Percentiles rank a stretch among this genome's conserved stretches.
Evolutionary conservation across 2,329 filamentous ascomycete genomes (phyloP).

Genomic region (Myriosclerotinia scirpicola): DNA sequence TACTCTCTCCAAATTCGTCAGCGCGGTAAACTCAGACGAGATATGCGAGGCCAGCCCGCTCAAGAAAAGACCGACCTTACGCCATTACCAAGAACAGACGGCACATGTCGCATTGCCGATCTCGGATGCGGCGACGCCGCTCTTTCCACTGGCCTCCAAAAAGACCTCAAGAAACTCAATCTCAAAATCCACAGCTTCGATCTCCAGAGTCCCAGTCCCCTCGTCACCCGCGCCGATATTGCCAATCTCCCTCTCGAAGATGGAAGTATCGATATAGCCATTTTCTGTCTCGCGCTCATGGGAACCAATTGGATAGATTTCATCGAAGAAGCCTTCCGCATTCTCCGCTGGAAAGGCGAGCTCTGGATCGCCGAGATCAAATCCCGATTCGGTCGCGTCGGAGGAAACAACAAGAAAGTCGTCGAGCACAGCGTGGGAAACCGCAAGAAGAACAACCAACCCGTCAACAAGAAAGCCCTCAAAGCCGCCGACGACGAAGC

Average conservation of each 20-base stretch:
- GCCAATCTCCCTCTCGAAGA: conserved; percentile 75
- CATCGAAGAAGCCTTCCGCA: conserved; percentile 89
- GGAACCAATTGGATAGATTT: conserved; percentile 98
- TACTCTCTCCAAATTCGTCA: conserved; percentile 72
- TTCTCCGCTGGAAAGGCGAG: conserved; percentile 91
- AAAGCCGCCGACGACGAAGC: conserved; percentile 48
- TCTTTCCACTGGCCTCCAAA: conserved; percentile 68
- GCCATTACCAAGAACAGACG: conserved; percentile 67
- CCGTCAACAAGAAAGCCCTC: conserved; percentile 47
- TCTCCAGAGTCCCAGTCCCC: conserved; percentile 71
- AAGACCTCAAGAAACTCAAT: conserved; percentile 63
- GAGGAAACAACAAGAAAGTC: conserved; percentile 48
- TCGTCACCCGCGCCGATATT: conserved; percentile 88
- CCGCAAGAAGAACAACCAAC: conserved; percentile 51
- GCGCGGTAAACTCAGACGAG: conserved; percentile 57
- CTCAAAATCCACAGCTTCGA: conserved; percentile 83
- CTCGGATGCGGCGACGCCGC: conserved; percentile 91
- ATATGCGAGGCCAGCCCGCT: conserved; percentile 29
- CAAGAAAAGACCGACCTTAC: conserved; percentile 29
- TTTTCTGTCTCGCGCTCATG: conserved; percentile 98
- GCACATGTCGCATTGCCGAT: conserved; percentile 79
- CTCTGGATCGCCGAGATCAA: conserved; percentile 98
- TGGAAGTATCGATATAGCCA: conserved; percentile 76
- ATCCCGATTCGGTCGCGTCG: conserved; percentile 73
- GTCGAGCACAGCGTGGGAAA: conserved; percentile 72